These are phyloP conservation scores for Lagenidium sp. DNA, from an alignment of 352 stramenopile genomes.

Conservation along the genomic window DNA sequence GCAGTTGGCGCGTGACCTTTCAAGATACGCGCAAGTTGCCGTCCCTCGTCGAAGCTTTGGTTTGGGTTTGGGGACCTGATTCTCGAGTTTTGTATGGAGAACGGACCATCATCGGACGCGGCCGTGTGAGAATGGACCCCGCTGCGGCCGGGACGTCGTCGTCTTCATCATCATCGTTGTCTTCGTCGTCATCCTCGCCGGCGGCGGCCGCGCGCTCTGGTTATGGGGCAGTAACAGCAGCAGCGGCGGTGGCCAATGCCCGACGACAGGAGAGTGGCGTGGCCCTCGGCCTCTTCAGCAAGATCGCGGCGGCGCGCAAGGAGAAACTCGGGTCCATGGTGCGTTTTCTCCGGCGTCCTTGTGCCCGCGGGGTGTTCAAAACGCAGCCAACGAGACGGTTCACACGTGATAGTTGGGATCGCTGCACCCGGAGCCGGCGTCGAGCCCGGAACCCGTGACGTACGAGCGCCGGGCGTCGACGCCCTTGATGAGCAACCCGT, in stretches of 20 bases:
- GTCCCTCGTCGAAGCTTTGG: too few species aligned
- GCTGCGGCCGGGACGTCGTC: slow-evolving; percentile 19
- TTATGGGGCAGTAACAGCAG: slow-evolving; percentile 1
- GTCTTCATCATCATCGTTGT: neutral
- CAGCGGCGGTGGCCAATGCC: slow-evolving; percentile 1
- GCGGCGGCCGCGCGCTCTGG: neutral
- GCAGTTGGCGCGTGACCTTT: too few species aligned
- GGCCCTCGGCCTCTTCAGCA: slow-evolving; percentile 59
- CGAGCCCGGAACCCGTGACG: neutral
- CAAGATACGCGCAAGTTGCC: too few species aligned
- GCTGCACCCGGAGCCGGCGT: neutral
- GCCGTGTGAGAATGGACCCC: slow-evolving; percentile 10
- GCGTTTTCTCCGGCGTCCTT: too few species aligned
- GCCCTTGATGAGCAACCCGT: slow-evolving; percentile 1
- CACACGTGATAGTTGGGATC: neutral
- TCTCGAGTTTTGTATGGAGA: too few species aligned
- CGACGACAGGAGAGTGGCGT: slow-evolving; percentile 26
- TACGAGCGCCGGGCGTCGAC: slow-evolving; percentile 1
- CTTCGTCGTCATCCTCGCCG: neutral
- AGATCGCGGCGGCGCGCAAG: slow-evolving; percentile 62
- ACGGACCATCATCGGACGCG: too few species aligned
- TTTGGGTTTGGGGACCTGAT: too few species aligned
- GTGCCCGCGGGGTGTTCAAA: too few species aligned
- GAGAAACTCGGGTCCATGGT: slow-evolving; percentile 51
- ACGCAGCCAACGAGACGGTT: slow-evolving; percentile 3